phyloP scores from a whole-genome alignment of 1,139 yeast species.

The Debaryomycetaceae sp. region DNA sequence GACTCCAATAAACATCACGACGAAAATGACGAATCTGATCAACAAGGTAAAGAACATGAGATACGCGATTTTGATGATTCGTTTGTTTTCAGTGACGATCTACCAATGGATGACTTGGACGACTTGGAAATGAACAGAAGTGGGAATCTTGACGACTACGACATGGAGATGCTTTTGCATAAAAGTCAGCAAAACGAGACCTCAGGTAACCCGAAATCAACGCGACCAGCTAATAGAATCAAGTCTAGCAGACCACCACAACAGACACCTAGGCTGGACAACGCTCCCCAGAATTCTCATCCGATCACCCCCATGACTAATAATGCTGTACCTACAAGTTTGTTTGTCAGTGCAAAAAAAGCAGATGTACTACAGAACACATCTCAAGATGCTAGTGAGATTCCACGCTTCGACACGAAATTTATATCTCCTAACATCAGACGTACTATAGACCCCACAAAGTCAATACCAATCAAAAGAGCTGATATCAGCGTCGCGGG shows the following conservation, averaged over 20 bases:
- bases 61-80: constrained; percentile 56
- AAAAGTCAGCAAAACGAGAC: constrained; percentile 5
- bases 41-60: constrained; percentile 12
- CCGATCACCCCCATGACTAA: constrained; percentile 1
- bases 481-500: constrained; percentile 17
- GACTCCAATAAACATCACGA: neutral
- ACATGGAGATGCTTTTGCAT: constrained; percentile 22
- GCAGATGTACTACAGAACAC: constrained; percentile 50
- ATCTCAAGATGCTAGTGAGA: constrained; percentile 31
- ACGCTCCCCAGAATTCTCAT: neutral
- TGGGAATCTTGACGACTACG: constrained; percentile 27
- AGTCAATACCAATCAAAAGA: constrained; percentile 55
- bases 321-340: constrained; percentile 14
- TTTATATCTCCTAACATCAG: constrained; percentile 49
- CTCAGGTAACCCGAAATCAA: constrained; percentile 4
- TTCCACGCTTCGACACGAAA: constrained; percentile 46
- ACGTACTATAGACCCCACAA: constrained; percentile 55
- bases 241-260: constrained; percentile 4
- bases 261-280: neutral
- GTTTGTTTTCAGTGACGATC: constrained; percentile 63
- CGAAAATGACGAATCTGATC: constrained; percentile 7
- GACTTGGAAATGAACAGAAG: constrained; percentile 7
- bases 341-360: constrained; percentile 58
- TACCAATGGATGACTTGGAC: constrained; percentile 33
- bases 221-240: constrained; percentile 5